Evolutionary conservation across 1,284 basidiomycete species (phyloP).

Genomic region (Sporisorium reilianum): DNA sequence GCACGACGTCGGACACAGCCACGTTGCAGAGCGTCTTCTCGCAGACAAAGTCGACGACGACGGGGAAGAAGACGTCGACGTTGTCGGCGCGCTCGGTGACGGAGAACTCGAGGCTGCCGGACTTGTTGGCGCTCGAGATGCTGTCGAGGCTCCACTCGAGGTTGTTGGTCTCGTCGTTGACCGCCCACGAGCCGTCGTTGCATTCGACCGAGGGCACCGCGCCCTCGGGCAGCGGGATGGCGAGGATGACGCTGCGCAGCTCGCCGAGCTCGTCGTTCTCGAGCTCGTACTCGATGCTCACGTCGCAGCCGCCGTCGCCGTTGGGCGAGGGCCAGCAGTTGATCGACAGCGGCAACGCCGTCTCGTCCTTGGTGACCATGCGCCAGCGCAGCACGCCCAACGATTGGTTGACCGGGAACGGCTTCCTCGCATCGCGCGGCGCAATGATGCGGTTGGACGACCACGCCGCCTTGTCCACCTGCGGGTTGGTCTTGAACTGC

Average conservation of each 20-base stretch:
- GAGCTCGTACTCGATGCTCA: conserved; percentile 96
- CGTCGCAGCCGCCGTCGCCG: conserved; percentile 81
- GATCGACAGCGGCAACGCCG: conserved; percentile 87
- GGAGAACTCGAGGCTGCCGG: conserved; percentile 81
- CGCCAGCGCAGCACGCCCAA: conserved; percentile 88
- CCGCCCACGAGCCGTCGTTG: conserved; percentile 81
- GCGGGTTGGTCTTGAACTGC: conserved; percentile 94
- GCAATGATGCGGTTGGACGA: conserved; percentile 78
- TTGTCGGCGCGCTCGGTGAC: conserved; percentile 81
- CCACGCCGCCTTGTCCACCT: conserved; percentile 86
- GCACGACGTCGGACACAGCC: conserved; percentile 73
- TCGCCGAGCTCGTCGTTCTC: conserved; percentile 75
- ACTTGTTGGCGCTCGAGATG: conserved; percentile 73
- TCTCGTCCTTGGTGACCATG: conserved; percentile 90
- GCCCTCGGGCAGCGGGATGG: conserved; percentile 89
- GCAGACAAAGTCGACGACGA: conserved; percentile 83
- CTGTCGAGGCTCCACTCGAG: conserved; percentile 84
- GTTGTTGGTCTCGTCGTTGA: conserved; percentile 81
- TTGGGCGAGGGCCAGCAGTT: conserved; percentile 96
- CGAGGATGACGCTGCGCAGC: conserved; percentile 86
- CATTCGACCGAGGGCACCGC: conserved; percentile 80
- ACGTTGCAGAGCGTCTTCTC: conserved; percentile 76
- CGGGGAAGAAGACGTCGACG: conserved; percentile 89
- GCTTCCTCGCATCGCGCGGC: conserved; percentile 83
- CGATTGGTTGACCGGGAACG: conserved; percentile 87